Conservation (phyloP, 2,329 filamentous ascomycete species). For the Ascochyta clinopodiicola region DNA sequence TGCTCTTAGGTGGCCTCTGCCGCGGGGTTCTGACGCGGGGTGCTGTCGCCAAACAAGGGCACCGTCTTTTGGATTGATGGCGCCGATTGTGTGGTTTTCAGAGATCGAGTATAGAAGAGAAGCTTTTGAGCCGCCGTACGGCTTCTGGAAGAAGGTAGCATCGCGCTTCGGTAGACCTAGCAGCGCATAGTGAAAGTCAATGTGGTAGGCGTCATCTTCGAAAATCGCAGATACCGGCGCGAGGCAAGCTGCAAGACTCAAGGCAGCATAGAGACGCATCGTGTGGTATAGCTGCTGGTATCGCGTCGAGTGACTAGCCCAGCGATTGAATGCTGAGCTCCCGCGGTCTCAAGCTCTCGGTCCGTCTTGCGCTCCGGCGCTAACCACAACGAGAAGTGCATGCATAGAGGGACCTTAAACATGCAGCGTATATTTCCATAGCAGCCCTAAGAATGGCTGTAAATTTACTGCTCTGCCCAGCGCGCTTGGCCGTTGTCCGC, state of each 20-base stretch:
- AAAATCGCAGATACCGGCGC: conserved; percentile 73
- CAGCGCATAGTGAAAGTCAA: conserved; percentile 92
- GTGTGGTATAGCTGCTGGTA: conserved; percentile 27
- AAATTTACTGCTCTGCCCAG: background rate
- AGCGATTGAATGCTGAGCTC: conserved; percentile 16
- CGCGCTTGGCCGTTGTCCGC: background rate
- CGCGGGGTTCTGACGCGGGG: conserved; percentile 56
- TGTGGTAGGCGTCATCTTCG: conserved; percentile 85
- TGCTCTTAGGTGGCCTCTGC: conserved; percentile 65
- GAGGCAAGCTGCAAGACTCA: conserved; percentile 51
- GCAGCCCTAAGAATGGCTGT: background rate
- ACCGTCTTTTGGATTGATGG: conserved; percentile 87
- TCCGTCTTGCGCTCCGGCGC: background rate
- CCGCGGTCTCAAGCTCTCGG: background rate
- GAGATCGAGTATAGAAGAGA: conserved; percentile 91
- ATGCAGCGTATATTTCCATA: background rate
- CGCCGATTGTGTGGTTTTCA: conserved; percentile 81
- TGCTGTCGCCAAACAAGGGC: conserved; percentile 85
- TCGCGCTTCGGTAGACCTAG: conserved; percentile 81
- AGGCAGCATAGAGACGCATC: conserved; percentile 47
- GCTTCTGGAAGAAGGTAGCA: conserved; percentile 94
- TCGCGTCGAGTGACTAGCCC: conserved; percentile 5
- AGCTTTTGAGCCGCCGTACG: conserved; percentile 79
- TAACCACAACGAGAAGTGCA: background rate
- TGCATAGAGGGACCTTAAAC: background rate